Conservation (phyloP, 1,139 yeast genomes). For the Saccharomycopsis crataegensis region DNA sequence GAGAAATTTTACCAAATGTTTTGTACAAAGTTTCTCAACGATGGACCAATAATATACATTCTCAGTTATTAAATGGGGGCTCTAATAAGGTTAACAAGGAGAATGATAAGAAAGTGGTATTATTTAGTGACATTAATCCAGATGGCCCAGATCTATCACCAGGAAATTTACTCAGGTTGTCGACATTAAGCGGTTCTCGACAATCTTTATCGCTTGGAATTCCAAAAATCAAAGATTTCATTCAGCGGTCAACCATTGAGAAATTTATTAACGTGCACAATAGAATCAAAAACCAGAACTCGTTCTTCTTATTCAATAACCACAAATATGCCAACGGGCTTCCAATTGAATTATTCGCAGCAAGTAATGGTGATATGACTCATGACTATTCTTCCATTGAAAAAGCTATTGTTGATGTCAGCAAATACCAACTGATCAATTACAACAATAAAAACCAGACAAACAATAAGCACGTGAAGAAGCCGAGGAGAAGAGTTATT, state of each 20-base stretch:
- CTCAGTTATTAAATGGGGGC: conserved; percentile 25
- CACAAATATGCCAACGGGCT: conserved; percentile 15
- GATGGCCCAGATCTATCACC: conserved; percentile 55
- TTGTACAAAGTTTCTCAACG: conserved; percentile 68
- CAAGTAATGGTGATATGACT: neutral
- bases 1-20: conserved; percentile 79
- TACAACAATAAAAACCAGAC: conserved; percentile 15
- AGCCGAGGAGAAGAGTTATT: conserved; percentile 44
- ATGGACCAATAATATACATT: conserved; percentile 46
- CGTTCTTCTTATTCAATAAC: conserved; percentile 14
- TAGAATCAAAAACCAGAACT: conserved; percentile 9
- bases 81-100: conserved; percentile 22
- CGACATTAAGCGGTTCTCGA: conserved; percentile 67
- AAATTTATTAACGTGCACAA: conserved; percentile 11
- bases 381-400: conserved; percentile 12
- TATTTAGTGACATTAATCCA: conserved; percentile 45
- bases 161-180: conserved; percentile 60
- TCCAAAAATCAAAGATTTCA: conserved; percentile 47
- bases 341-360: conserved; percentile 17
- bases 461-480: conserved; percentile 19
- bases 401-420: conserved; percentile 15
- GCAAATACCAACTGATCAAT: conserved; percentile 18
- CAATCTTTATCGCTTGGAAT: conserved; percentile 68
- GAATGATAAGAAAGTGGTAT: conserved; percentile 28
- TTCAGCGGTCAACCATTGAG: conserved; percentile 47